These are phyloP conservation scores for Chloromonas sp. DNA, from an alignment of 163 green algal genomes.

Conservation along the genomic window DNA sequence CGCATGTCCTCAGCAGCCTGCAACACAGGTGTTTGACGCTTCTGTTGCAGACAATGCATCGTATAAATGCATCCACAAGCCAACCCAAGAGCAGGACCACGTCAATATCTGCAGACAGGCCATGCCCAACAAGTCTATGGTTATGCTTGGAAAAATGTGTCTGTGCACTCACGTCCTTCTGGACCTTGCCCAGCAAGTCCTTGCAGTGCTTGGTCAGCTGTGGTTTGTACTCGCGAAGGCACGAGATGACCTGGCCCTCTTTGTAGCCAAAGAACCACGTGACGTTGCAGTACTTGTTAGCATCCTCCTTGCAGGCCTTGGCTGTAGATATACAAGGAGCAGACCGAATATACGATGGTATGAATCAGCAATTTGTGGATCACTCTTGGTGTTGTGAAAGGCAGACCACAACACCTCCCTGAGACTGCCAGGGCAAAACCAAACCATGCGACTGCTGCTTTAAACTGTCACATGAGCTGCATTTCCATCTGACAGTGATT, in stretches of 20 bases:
- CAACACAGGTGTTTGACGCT: background rate
- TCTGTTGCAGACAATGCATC: slow-evolving; percentile 29
- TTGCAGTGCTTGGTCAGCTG: slow-evolving; percentile 39
- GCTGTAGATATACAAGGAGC: slow-evolving; percentile 13
- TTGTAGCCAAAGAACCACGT: slow-evolving; percentile 42
- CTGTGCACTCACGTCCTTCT: slow-evolving; percentile 29
- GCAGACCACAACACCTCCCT: background rate
- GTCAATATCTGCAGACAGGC: too few species aligned
- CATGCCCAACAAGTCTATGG: too few species aligned
- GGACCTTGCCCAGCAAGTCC: slow-evolving; percentile 46
- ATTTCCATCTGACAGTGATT: too few species aligned
- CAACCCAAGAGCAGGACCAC: too few species aligned
- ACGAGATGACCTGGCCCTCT: slow-evolving; percentile 40
- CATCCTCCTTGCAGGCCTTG: slow-evolving; percentile 35
- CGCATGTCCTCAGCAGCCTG: background rate
- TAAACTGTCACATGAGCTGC: background rate
- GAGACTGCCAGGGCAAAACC: background rate
- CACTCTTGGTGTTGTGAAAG: background rate
- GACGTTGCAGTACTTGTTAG: slow-evolving; percentile 33
- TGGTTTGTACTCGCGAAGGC: slow-evolving; percentile 31
- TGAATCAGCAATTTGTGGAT: too few species aligned
- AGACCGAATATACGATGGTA: too few species aligned
- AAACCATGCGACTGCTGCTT: background rate
- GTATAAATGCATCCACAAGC: slow-evolving; percentile 6
- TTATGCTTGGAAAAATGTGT: too few species aligned